These are phyloP conservation scores for Euphrasia confusa DNA, from an alignment of 257 asterid genomes.

Conservation along the genomic window DNA sequence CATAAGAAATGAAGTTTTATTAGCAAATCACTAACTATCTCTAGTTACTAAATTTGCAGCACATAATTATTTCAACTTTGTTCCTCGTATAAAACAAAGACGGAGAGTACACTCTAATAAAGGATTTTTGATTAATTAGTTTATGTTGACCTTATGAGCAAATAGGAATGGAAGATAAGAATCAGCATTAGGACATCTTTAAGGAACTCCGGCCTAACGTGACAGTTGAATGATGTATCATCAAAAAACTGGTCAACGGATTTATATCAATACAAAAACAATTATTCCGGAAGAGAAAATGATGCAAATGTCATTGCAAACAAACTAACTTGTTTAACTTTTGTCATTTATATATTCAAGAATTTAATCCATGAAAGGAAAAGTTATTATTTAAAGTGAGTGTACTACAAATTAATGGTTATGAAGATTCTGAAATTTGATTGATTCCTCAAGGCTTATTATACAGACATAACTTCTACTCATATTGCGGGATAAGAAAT, in stretches of 20 bases:
- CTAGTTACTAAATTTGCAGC: background rate
- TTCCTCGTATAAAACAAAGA: no score
- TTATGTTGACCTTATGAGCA: no score
- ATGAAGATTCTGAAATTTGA: background rate
- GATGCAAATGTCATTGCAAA: background rate
- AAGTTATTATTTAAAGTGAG: background rate
- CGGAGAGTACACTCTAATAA: no score
- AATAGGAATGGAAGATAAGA: no score
- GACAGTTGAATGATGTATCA: no score
- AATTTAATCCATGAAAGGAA: background rate
- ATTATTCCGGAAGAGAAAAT: background rate
- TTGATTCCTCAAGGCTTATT: background rate
- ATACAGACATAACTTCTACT: background rate
- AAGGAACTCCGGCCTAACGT: no score
- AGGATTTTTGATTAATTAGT: no score
- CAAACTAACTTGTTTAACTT: background rate
- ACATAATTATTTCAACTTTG: background rate
- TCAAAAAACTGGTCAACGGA: background rate
- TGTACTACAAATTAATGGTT: background rate
- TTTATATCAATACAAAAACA: background rate
- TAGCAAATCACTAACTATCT: background rate
- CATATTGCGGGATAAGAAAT: constrained; percentile 1
- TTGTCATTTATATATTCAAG: background rate
- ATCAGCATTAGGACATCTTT: no score
- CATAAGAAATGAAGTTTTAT: constrained; percentile 7